Conservation (phyloP, 768 basidiomycete species). For the Serendipita sp. region DNA sequence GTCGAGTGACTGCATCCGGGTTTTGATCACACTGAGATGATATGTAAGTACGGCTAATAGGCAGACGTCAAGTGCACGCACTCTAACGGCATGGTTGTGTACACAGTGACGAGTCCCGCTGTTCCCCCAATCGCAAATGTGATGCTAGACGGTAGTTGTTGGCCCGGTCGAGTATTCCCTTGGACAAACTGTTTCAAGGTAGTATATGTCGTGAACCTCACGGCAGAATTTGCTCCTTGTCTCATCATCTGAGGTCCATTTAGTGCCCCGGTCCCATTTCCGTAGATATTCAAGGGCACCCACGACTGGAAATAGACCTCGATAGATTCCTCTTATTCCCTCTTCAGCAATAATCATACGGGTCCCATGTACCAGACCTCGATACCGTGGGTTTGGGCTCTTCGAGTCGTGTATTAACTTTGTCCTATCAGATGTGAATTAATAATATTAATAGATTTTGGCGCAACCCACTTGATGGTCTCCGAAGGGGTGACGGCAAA, state of each 20-base stretch:
- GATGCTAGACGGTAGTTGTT: slow-evolving; percentile 67
- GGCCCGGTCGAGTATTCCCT: slow-evolving; percentile 66
- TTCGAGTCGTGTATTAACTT: slow-evolving; percentile 94
- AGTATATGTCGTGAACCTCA: slow-evolving; percentile 89
- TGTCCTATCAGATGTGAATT: slow-evolving; percentile 43
- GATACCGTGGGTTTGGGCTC: slow-evolving; percentile 67
- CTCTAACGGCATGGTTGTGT: slow-evolving; percentile 78
- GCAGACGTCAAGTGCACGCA: too few relatives aligned
- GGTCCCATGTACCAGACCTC: slow-evolving; percentile 78
- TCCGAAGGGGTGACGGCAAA: slow-evolving; percentile 95
- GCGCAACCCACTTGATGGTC: slow-evolving; percentile 74
- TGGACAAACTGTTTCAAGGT: slow-evolving; percentile 90
- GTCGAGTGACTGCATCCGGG: slow-evolving; percentile 88
- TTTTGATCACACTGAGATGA: slow-evolving; percentile 75
- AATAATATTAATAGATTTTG: neutral
- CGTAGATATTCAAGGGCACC: too few relatives aligned
- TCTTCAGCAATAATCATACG: slow-evolving; percentile 65
- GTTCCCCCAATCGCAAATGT: slow-evolving; percentile 91
- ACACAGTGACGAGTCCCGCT: slow-evolving; percentile 91
- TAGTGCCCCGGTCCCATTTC: too few relatives aligned
- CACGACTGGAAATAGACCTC: slow-evolving; percentile 89
- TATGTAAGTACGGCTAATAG: too few relatives aligned
- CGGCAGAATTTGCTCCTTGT: slow-evolving; percentile 94
- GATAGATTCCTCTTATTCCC: slow-evolving; percentile 70
- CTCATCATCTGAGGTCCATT: slow-evolving; percentile 85